phyloP scores from a whole-genome alignment of 1,139 yeast species.

The Candida tropicalis region DNA sequence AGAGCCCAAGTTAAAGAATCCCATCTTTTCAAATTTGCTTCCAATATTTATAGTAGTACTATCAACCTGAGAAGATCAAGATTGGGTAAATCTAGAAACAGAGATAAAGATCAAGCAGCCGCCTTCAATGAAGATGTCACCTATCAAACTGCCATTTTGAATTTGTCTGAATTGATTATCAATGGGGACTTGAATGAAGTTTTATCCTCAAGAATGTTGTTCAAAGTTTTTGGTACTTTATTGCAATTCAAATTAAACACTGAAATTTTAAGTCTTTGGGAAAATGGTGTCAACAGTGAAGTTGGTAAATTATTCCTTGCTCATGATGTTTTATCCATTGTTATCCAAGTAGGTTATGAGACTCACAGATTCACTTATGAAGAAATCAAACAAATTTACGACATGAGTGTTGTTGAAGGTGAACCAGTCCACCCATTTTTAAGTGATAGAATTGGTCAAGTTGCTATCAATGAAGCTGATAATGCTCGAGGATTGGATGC shows the following conservation, averaged over 20 bases:
- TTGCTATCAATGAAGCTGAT: conserved; percentile 43
- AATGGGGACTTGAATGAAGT: conserved; percentile 34
- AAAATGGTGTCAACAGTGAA: conserved; percentile 40
- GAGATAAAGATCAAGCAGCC: conserved; percentile 43
- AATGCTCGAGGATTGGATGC: conserved; percentile 42
- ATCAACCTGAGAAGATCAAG: conserved; percentile 12
- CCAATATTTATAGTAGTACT: conserved; percentile 10
- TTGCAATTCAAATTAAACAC: conserved; percentile 35
- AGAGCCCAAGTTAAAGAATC: conserved; percentile 25
- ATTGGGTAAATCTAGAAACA: conserved; percentile 26
- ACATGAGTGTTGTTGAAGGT: conserved; percentile 32
- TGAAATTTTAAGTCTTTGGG: conserved; percentile 47
- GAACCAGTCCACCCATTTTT: conserved; percentile 28
- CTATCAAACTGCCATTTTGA: conserved; percentile 37
- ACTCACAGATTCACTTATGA: conserved; percentile 63
- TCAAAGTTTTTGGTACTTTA: conserved; percentile 28
- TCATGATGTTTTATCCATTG: conserved; percentile 68
- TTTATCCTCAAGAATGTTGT: conserved; percentile 27
- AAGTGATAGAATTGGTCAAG: conserved; percentile 42
- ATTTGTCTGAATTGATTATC: conserved; percentile 33
- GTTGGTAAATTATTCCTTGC: conserved; percentile 36
- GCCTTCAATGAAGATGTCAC: conserved; percentile 33
- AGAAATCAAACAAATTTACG: conserved; percentile 46
- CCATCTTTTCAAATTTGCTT: conserved; percentile 31
- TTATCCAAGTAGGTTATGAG: conserved; percentile 68